These are phyloP conservation scores for Copromyces sp. DNA, from an alignment of 495 filamentous ascomycete species.

Conservation along the genomic window DNA sequence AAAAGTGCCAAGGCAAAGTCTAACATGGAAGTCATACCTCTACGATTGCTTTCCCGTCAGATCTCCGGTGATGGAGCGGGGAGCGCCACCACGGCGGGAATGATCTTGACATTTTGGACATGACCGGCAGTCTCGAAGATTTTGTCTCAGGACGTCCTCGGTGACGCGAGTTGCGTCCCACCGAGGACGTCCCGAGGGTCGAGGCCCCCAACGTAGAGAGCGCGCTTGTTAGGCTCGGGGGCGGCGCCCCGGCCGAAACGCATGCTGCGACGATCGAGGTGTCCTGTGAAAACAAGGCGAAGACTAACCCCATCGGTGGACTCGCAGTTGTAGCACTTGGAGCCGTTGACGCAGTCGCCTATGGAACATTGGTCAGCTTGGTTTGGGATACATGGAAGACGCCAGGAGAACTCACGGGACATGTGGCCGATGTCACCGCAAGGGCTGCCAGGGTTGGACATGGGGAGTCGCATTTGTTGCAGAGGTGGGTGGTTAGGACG, in stretches of 20 bases:
- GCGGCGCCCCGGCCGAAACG: constrained; percentile 83
- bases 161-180: too few relatives aligned
- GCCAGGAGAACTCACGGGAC: neutral
- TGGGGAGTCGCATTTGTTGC: too few relatives aligned
- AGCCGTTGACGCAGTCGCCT: neutral
- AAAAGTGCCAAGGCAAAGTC: neutral
- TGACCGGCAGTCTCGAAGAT: constrained; percentile 99
- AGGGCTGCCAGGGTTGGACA: too few relatives aligned
- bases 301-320: neutral
- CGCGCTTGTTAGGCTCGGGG: constrained; percentile 97
- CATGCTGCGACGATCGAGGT: neutral
- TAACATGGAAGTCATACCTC: too few relatives aligned
- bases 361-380: neutral
- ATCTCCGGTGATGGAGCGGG: neutral
- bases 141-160: constrained; percentile 86
- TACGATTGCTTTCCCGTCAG: neutral
- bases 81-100: constrained; percentile 45
- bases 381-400: neutral
- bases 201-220: constrained; percentile 90
- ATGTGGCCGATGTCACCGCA: neutral
- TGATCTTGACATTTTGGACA: constrained; percentile 98
- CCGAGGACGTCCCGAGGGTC: too few relatives aligned
- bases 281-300: neutral
- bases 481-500: too few relatives aligned
- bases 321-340: neutral